Percentiles rank a stretch among this genome's conserved stretches.
These are phyloP conservation scores for Pleomassaria siparia DNA, from an alignment of 2,329 filamentous ascomycete species.

Conservation along the genomic window DNA sequence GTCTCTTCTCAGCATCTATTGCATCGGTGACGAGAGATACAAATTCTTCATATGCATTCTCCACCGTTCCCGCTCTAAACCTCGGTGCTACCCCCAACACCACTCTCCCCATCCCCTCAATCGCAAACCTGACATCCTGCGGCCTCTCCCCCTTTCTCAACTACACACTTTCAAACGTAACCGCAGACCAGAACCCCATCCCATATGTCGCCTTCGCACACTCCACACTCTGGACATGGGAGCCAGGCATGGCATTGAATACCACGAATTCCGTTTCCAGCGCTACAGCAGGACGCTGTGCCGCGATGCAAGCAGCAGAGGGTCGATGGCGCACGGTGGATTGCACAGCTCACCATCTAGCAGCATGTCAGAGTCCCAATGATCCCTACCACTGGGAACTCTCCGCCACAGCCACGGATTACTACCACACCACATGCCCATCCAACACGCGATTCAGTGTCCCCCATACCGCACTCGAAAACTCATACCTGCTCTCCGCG, in stretches of 20 bases:
- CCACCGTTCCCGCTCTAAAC: slow-evolving; percentile 18
- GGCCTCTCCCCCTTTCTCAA: slow-evolving; percentile 65
- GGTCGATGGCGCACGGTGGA: slow-evolving; percentile 62
- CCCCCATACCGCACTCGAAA: slow-evolving; percentile 65
- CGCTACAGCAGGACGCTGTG: slow-evolving; percentile 52
- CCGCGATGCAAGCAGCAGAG: slow-evolving; percentile 50
- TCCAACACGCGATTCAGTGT: slow-evolving; percentile 54
- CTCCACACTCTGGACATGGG: slow-evolving; percentile 63
- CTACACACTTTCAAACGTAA: slow-evolving; percentile 53
- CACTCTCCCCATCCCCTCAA: slow-evolving; percentile 22
- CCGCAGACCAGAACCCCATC: slow-evolving; percentile 50
- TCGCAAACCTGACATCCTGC: slow-evolving; percentile 54
- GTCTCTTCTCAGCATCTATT: slow-evolving; percentile 53
- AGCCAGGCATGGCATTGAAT: slow-evolving; percentile 56
- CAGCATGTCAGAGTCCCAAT: slow-evolving; percentile 57
- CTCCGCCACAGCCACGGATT: slow-evolving; percentile 44
- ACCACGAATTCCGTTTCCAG: slow-evolving; percentile 32
- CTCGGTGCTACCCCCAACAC: slow-evolving; percentile 26
- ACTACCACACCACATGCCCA: slow-evolving; percentile 54
- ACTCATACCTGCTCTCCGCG: slow-evolving; percentile 55
- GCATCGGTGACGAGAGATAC: slow-evolving; percentile 49
- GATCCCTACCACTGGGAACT: slow-evolving; percentile 63
- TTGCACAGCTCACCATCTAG: slow-evolving; percentile 54
- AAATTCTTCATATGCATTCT: slow-evolving; percentile 49
- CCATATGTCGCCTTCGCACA: slow-evolving; percentile 56